These are phyloP conservation scores for Aureobasidium namibiae DNA, from an alignment of 2,329 filamentous ascomycete genomes.

Conservation along the genomic window DNA sequence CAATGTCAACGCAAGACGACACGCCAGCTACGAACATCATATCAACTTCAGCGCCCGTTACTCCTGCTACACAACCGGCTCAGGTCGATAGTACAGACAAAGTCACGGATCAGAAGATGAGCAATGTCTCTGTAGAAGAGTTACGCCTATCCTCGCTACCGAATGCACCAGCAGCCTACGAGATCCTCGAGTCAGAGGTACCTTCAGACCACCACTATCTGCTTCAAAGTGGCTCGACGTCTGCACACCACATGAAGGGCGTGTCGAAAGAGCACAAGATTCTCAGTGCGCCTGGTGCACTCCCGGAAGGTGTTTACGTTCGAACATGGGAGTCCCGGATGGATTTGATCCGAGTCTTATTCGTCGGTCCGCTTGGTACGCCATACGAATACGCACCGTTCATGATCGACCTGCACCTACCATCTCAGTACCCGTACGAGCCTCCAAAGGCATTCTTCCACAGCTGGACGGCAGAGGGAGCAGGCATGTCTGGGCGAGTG, in stretches of 20 bases:
- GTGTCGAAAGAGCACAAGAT: constrained; percentile 52
- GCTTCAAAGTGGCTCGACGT: constrained; percentile 14
- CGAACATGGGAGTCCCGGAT: constrained; percentile 52
- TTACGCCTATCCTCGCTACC: not conserved
- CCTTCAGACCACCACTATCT: constrained; percentile 38
- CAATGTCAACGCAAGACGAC: not conserved
- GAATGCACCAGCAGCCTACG: constrained; percentile 11
- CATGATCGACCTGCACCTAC: constrained; percentile 50
- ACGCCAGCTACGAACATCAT: not conserved
- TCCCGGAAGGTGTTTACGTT: constrained; percentile 50
- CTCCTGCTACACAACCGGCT: constrained; percentile 12
- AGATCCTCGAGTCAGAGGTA: constrained; percentile 33
- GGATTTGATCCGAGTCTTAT: constrained; percentile 50
- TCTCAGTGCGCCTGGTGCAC: constrained; percentile 31
- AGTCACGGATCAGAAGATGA: constrained; percentile 15
- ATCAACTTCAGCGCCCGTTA: not conserved
- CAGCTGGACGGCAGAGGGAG: constrained; percentile 35
- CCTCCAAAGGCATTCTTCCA: constrained; percentile 52
- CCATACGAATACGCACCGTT: constrained; percentile 55
- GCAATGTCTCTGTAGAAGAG: not conserved
- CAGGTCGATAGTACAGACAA: not conserved
- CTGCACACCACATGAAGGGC: constrained; percentile 37
- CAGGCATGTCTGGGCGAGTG: constrained; percentile 44
- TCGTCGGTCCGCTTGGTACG: constrained; percentile 49
- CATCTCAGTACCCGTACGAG: constrained; percentile 40